phyloP scores from a whole-genome alignment of 306 rosid genomes.

The Glycine latifolia region DNA sequence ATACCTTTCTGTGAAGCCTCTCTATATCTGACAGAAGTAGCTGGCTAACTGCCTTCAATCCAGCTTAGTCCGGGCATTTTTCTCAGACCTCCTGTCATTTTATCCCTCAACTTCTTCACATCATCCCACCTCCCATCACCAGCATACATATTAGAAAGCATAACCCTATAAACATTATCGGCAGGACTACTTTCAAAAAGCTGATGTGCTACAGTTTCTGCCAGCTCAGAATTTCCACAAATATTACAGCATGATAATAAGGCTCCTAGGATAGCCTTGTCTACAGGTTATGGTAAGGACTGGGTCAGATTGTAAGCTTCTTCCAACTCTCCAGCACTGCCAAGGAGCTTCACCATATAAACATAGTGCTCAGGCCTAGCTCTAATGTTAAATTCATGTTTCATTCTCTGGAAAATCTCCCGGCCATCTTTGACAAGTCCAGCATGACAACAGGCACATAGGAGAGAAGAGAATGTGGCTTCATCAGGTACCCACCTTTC shows the following conservation, averaged over 20 bases:
- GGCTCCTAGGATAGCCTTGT: conserved; percentile 85
- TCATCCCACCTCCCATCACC: conserved; percentile 84
- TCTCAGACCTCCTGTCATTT: conserved; percentile 53
- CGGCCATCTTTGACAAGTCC: conserved; percentile 76
- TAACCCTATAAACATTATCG: conserved; percentile 62
- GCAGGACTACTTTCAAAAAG: conserved; percentile 64
- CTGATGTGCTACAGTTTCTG: conserved; percentile 69
- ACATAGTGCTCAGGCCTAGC: conserved; percentile 80
- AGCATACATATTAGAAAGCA: conserved; percentile 87
- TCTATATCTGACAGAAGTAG: conserved; percentile 10
- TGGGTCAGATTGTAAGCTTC: conserved; percentile 74
- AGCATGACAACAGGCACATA: conserved; percentile 83
- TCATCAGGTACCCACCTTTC: conserved; percentile 70
- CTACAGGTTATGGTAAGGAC: conserved; percentile 79
- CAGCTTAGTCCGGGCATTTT: conserved; percentile 81
- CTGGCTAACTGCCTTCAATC: conserved; percentile 54
- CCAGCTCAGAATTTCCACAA: conserved; percentile 67
- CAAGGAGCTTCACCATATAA: conserved; percentile 89
- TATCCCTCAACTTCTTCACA: conserved; percentile 69
- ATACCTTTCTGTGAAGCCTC: conserved; percentile 39
- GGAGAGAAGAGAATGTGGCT: conserved; percentile 87
- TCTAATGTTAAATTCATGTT: conserved; percentile 62
- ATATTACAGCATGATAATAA: conserved; percentile 83
- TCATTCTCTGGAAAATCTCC: conserved; percentile 73
- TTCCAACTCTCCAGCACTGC: conserved; percentile 75